Percentiles rank a stretch among this genome's conserved stretches.
Evolutionary conservation across 179 eudicot species (phyloP).

Genomic region (Spinacia oleracea): DNA sequence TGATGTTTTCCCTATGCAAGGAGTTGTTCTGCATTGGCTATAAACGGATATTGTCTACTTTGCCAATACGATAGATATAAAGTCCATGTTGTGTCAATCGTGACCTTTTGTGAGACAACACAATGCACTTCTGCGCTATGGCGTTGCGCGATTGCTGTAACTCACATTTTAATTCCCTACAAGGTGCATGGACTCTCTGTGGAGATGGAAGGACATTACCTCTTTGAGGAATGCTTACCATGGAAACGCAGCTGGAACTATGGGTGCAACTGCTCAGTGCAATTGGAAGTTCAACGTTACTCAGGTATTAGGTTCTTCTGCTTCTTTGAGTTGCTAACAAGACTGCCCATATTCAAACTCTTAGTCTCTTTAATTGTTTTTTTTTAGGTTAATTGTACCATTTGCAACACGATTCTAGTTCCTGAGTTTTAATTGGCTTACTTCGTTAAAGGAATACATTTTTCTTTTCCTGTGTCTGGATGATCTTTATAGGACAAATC

Average conservation of each 20-base stretch:
- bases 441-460: not conserved
- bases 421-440: not conserved
- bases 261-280: slow-evolving; percentile 93
- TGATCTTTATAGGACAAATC: not conserved
- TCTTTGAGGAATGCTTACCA: slow-evolving; percentile 91
- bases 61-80: not conserved
- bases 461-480: not conserved
- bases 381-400: not conserved
- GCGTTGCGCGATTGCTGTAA: not conserved
- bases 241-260: slow-evolving; percentile 94
- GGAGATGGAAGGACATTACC: slow-evolving; percentile 62
- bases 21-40: not conserved
- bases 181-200: not conserved
- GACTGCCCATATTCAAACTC: not conserved
- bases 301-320: slow-evolving; percentile 55
- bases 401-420: not conserved
- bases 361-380: not conserved
- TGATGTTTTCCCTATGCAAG: not conserved
- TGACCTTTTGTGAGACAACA: not conserved
- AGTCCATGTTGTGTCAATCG: not conserved
- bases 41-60: not conserved
- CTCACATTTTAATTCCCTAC: not conserved
- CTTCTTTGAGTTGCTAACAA: not conserved
- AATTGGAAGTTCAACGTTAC: slow-evolving; percentile 87
- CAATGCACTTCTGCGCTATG: not conserved